Conservation (phyloP, 805 yeast genomes). For the Ogataea neopini region DNA sequence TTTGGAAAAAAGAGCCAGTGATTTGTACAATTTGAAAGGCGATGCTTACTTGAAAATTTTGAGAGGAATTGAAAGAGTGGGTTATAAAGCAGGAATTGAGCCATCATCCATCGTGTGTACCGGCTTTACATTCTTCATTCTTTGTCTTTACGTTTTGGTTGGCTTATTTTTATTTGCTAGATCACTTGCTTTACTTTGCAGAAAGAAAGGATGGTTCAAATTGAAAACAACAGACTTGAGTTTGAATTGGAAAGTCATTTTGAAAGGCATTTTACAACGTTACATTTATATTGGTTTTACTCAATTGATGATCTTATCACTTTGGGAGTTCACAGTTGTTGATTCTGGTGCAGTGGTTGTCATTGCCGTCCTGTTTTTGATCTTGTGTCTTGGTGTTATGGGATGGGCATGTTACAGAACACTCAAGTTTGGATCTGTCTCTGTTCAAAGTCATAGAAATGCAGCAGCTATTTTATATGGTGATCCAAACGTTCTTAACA, state of each 20-base stretch:
- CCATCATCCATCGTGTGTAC: conserved; percentile 81
- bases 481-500: conserved; percentile 66
- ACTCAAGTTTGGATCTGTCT: conserved; percentile 57
- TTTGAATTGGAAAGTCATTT: conserved; percentile 52
- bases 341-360: conserved; percentile 92
- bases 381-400: conserved; percentile 61
- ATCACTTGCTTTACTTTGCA: conserved; percentile 45
- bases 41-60: conserved; percentile 63
- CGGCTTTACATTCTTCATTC: conserved; percentile 81
- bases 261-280: conserved; percentile 79
- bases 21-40: conserved; percentile 46
- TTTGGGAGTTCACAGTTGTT: conserved; percentile 81
- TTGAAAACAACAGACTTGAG: conserved; percentile 12
- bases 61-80: conserved; percentile 86
- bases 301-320: conserved; percentile 72
- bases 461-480: conserved; percentile 90
- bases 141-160: conserved; percentile 73
- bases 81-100: conserved; percentile 75
- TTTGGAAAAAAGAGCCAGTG: conserved; percentile 20
- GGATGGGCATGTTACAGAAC: conserved; percentile 69
- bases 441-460: conserved; percentile 62
- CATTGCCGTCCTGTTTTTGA: conserved; percentile 68
- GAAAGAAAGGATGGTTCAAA: conserved; percentile 18
- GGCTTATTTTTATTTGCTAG: conserved; percentile 58
- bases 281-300: conserved; percentile 84